A percentile compares a stretch with the other conserved stretches of the same genome.
Evolutionary conservation across 306 rosid species (phyloP).

Genomic region (Cucumis hystrix): DNA sequence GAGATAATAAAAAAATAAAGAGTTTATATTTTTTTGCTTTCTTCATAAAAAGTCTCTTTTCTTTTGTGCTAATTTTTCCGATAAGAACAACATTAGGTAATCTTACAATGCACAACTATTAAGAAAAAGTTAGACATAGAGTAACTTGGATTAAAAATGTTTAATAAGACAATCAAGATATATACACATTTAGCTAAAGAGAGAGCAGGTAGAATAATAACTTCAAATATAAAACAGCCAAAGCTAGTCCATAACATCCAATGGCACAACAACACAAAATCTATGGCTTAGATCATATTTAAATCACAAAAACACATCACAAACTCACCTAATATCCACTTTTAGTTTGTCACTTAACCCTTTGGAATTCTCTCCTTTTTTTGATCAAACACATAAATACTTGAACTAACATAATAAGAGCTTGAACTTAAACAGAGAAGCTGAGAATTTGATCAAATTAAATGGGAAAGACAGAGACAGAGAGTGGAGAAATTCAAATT

Average conservation of each 20-base stretch:
- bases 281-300: not conserved
- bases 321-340: slow-evolving; percentile 7
- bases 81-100: too few relatives aligned
- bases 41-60: too few relatives aligned
- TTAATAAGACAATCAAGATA: not conserved
- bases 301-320: not conserved
- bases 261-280: not conserved
- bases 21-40: too few relatives aligned
- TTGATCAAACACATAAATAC: too few relatives aligned
- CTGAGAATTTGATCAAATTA: not conserved
- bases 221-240: not conserved
- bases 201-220: not conserved
- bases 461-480: not conserved
- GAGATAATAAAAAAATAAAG: too few relatives aligned
- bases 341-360: not conserved
- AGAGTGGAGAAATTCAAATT: not conserved
- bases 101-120: too few relatives aligned
- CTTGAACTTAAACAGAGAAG: not conserved
- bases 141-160: not conserved
- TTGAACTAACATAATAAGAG: not conserved
- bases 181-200: not conserved
- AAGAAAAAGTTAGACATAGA: too few relatives aligned
- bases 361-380: too few relatives aligned
- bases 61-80: too few relatives aligned
- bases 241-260: not conserved